Base-by-base conservation (phyloP, 2,329 filamentous ascomycete species). In the Neonectria hederae region DNA sequence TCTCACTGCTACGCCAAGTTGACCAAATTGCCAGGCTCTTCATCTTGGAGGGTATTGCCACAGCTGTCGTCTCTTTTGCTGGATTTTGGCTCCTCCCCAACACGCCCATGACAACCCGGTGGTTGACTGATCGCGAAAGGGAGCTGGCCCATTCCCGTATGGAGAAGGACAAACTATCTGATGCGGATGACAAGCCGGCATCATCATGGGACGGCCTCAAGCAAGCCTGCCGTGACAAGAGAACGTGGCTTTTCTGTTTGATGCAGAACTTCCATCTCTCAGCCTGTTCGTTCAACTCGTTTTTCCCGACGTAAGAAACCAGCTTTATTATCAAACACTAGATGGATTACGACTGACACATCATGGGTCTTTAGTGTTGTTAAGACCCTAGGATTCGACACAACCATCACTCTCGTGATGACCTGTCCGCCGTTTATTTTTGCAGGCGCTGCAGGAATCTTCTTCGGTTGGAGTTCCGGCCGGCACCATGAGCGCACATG, bases 221-320 rank as follows among this genome's bases (percentile, higher is more conserved):
- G 69, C 80, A 84, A 63, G 84, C 84, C 0, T 77, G 80, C 57
- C 72, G 71, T 13, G 86, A 88, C 63, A 83, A 81, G 67, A 79
- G 83, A 56, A 81, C 84, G 0, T 87, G 84, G 80, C 72, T 87
- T 3, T 83, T 86, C 65, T 82, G 81, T 5, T 76, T 86, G 38
- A 86, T 87, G 84, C 83, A 86, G 67, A 86, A 86, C 72, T 83
- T 86, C 70, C 84, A 87, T 70, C 75, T 86, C 13, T 83, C 82
- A 1, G 83, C 84, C 1, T 84, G 77, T 54, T 77, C 76, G 0
- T 81, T 81, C 68, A 85, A 81, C 63, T 80, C 81, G 0, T 86
- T 86, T 76, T 80, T 80, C 61, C 77, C 78, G 0, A 79, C 76
- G 76, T 78, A 58, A 70, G 75, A 72, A 2, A 5, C 0, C 1